Base-by-base conservation (phyloP, 2,329 filamentous ascomycete species). In the Malbranchea zuffiana region DNA sequence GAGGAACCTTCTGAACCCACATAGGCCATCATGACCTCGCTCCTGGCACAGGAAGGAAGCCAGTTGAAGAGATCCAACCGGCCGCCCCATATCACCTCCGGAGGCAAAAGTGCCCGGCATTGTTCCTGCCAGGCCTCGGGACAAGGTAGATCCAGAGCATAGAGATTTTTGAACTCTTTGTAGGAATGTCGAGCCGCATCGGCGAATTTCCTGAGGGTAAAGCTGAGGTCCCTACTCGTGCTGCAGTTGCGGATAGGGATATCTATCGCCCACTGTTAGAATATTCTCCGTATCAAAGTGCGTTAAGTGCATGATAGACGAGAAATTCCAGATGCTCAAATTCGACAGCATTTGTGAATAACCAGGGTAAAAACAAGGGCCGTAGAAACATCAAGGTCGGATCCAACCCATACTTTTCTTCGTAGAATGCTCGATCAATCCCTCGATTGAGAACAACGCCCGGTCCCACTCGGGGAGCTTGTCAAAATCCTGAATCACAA, bases 21-120 rank as follows among this genome's bases (percentile, higher is more conserved):
- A 45, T 59, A 58, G 17, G 52, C 55, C 56, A 59, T 58, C 47
- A 59, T 51, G 16, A 59, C 56, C 35, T 59, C 56, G 34, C 55
- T 56, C 5, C 51, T 37, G 6, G 52, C 53, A 31, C 54, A 55
- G 16, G 50, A 50, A 13, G 56, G 55, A 12, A 59, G 42, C 45
- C 50, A 54, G 35, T 55, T 53, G 40, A 59, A 59, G 12, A 58
- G 42, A 33, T 59, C 55, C 29, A 58, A 43, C 8, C 51, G 46
- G 8, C 56, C 56, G 25, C 54, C 47, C 47, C 52, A 55, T 40
- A 52, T 51, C 17, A 57, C 42, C 37, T 53, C 50, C 6, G 50
- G 43, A 3, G 55, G 55, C 3, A 59, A 40, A n/a, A 57, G 27
- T 11, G 43, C 46, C 20, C 50, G 47, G 40, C 54, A 50, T 21